Evolutionary conservation across 1,284 basidiomycete species (phyloP), one percentile per base, ranked within the genome.

Genomic region (Paramarasmius palmivorus): DNA sequence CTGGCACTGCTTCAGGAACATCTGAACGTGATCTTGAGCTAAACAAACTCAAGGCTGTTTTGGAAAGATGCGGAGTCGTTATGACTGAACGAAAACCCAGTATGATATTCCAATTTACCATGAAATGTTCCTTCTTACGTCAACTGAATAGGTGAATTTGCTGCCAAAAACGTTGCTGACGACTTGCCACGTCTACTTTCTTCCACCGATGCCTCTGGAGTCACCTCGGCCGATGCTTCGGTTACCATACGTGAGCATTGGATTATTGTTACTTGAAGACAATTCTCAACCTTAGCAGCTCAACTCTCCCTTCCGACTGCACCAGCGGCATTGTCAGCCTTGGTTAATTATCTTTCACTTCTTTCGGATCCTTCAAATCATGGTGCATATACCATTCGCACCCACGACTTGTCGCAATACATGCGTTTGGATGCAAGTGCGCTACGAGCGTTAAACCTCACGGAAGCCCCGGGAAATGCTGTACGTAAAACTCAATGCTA

Each of bases 401-500:
- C 88, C 0, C 95, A 99, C 68, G 95, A 99, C 65, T 78, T 99
- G 0, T 86, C 90, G 1, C 95, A 95, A 65, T 99, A 90, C 69
- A 97, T 99, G 90, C 90, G 90, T 55, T 82, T 99, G 12, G 97
- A 99, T 69, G 93, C 94, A 1, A 96, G 94, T 58, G 97, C 97
- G 0, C 75, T 99, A 17, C 84, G 92, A 32, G 96, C 97, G 0
- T 76, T 99, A 32, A 94, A 93, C 64, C 76, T 98, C 12, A 87
- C 93, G 49, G 93, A 95, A 41, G 78, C 83, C 36, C 80, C 85
- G 0, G 79, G 80, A 26, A 84, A 86, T 61, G 65, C 70, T 20
- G 79, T 79, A 57, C 17, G 73, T 70, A 5, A 41, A 53, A 26
- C 37, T 25, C 22, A 52, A 22, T 50, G 41, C 34, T 49, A 17